phyloP scores from a whole-genome alignment of 2,329 filamentous ascomycete genomes.

The Monosporascus sp. region DNA sequence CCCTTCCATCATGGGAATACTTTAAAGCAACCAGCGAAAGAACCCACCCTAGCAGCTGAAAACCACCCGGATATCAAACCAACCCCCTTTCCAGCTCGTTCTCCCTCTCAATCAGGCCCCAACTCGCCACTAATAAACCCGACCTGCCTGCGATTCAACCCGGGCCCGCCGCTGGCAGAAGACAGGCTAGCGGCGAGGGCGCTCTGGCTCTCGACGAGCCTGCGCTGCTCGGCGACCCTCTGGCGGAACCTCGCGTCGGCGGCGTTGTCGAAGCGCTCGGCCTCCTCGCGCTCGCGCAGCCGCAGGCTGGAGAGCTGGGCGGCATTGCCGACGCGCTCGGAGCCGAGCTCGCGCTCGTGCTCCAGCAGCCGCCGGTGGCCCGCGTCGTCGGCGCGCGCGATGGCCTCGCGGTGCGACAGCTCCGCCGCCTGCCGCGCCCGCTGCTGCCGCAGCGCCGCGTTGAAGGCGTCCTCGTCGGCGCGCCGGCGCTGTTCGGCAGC shows the following conservation, averaged over 20 bases:
- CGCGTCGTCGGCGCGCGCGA: slow-evolving; percentile 41
- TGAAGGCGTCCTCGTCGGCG: slow-evolving; percentile 40
- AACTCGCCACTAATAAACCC: slow-evolving; percentile 51
- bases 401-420: slow-evolving; percentile 3
- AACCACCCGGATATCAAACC: no score
- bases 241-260: slow-evolving; percentile 40
- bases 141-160: slow-evolving; percentile 41
- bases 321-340: slow-evolving; percentile 42
- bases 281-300: slow-evolving; percentile 44
- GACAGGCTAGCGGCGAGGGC: slow-evolving; percentile 30
- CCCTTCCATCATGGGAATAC: no score
- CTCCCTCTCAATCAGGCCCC: slow-evolving; percentile 16
- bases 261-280: slow-evolving; percentile 41
- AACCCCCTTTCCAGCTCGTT: no score
- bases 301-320: slow-evolving; percentile 43
- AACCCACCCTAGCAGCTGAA: neutral
- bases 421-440: slow-evolving; percentile 39
- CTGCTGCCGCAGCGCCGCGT: slow-evolving; percentile 29
- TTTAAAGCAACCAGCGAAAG: no score
- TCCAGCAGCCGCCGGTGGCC: slow-evolving; percentile 38
- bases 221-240: slow-evolving; percentile 45
- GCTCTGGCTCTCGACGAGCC: slow-evolving; percentile 41
- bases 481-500: slow-evolving; percentile 39
- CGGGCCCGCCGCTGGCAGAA: slow-evolving; percentile 22
- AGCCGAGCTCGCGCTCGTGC: slow-evolving; percentile 43